phyloP scores from a whole-genome alignment of 768 basidiomycete genomes.

The Auriscalpium vulgare region DNA sequence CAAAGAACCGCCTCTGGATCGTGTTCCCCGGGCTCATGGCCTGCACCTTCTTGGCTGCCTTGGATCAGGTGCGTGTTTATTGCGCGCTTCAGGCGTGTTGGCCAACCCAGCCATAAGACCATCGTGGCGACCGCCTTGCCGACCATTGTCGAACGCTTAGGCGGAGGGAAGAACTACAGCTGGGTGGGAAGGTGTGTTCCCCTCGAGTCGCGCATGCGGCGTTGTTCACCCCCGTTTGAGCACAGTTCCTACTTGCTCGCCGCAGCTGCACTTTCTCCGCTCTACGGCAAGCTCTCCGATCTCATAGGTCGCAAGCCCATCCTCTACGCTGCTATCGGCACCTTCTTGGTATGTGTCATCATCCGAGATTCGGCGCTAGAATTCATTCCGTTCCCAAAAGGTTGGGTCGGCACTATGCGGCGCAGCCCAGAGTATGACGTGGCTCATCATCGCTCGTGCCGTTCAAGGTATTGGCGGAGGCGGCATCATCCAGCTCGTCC shows the following conservation, averaged over 20 bases:
- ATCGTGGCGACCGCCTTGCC: constrained; percentile 44
- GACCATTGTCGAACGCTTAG: constrained; percentile 38
- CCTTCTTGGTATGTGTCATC: constrained; percentile 51
- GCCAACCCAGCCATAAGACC: constrained; percentile 20
- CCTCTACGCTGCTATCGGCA: constrained; percentile 52
- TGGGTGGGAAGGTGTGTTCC: constrained; percentile 40
- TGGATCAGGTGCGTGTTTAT: constrained; percentile 32
- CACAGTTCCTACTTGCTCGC: constrained; percentile 67
- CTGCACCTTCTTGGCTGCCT: constrained; percentile 36
- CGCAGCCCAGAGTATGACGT: constrained; percentile 69
- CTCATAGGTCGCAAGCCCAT: constrained; percentile 60
- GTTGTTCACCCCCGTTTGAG: background rate
- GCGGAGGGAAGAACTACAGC: constrained; percentile 36
- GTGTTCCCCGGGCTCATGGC: constrained; percentile 39
- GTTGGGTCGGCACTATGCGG: constrained; percentile 77
- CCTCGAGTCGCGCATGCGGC: background rate
- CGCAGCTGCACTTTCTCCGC: constrained; percentile 55
- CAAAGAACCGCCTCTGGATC: constrained; percentile 33
- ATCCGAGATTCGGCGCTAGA: no score
- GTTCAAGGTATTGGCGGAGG: constrained; percentile 82
- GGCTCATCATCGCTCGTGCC: constrained; percentile 71
- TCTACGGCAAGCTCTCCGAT: constrained; percentile 77
- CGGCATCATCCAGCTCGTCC: constrained; percentile 68
- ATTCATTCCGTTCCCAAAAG: constrained; percentile 24
- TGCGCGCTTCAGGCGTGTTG: background rate